Percentiles rank a stretch among this genome's conserved stretches.
These are phyloP conservation scores for Thraustochytrium sp. DNA, from an alignment of 352 stramenopile species.

Conservation along the genomic window DNA sequence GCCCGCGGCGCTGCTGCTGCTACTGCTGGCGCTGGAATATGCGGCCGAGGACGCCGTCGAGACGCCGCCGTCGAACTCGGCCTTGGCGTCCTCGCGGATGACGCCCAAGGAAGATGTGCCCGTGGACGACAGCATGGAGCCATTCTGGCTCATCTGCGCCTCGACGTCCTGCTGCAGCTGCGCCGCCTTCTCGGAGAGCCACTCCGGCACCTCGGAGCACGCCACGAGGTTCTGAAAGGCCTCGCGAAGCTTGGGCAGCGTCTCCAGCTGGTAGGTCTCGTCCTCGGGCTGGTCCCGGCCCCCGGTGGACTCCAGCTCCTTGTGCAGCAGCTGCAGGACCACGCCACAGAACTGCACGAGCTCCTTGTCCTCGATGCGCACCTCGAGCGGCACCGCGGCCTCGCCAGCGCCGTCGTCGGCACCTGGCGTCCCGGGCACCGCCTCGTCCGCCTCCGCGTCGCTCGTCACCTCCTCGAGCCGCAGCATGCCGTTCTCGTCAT, in stretches of 20 bases:
- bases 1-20: neutral
- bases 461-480: neutral
- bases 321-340: neutral
- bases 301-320: neutral
- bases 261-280: neutral
- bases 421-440: neutral
- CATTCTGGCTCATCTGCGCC: neutral
- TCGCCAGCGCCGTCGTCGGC: neutral
- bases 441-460: neutral
- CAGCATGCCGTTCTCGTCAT: neutral
- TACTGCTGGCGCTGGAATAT: neutral
- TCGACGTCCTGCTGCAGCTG: neutral
- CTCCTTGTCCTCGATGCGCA: constrained; percentile 7
- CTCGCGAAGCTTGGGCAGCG: neutral
- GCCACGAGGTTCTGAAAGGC: constrained; percentile 5
- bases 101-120: neutral
- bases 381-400: neutral
- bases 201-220: neutral
- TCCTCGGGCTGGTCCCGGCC: neutral
- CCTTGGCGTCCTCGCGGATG: neutral
- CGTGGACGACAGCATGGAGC: neutral
- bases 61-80: neutral
- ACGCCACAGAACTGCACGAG: constrained; percentile 6
- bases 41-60: neutral
- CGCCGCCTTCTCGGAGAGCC: neutral